Conservation (phyloP, 169 alveolate genomes). For the Cardiosporidium cionae region DNA sequence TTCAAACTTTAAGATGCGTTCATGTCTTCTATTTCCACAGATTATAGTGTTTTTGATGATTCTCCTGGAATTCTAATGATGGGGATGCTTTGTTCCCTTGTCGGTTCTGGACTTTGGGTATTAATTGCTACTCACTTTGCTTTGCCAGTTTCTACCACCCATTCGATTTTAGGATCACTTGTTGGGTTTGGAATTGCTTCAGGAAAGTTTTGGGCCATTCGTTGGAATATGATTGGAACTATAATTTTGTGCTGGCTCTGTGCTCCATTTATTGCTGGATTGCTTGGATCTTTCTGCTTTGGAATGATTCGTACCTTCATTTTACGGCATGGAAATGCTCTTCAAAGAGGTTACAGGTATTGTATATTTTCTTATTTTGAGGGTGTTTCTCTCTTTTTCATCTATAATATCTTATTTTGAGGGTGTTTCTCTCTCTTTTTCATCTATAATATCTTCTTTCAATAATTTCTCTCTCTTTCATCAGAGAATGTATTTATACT, state of each 20-base stretch:
- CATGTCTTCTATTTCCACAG: too few relatives aligned
- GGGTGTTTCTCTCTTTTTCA: too few relatives aligned
- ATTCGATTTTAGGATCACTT: conserved; percentile 67
- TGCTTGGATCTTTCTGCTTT: conserved; percentile 15
- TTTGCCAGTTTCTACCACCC: conserved; percentile 79
- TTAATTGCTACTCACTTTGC: conserved; percentile 55
- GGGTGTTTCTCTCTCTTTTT: too few relatives aligned
- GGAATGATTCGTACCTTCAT: conserved; percentile 21
- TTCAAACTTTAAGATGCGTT: too few relatives aligned
- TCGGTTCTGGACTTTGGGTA: conserved; percentile 68
- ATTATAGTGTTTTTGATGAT: conserved; percentile 53
- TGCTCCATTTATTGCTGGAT: conserved; percentile 28
- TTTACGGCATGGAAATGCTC: conserved; percentile 34
- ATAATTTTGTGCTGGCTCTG: conserved; percentile 57
- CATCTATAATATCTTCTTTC: too few relatives aligned
- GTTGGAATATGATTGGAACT: conserved; percentile 54
- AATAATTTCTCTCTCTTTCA: too few relatives aligned
- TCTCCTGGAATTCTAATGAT: conserved; percentile 60
- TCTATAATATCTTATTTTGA: too few relatives aligned
- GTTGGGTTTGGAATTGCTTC: conserved; percentile 73
- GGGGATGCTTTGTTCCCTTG: conserved; percentile 65
- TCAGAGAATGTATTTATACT: too few relatives aligned
- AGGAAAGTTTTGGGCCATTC: conserved; percentile 51
- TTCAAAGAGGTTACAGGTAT: too few relatives aligned
- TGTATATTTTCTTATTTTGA: too few relatives aligned